Conservation (phyloP, 1,139 yeast genomes). For the Kodamaea plutei region DNA sequence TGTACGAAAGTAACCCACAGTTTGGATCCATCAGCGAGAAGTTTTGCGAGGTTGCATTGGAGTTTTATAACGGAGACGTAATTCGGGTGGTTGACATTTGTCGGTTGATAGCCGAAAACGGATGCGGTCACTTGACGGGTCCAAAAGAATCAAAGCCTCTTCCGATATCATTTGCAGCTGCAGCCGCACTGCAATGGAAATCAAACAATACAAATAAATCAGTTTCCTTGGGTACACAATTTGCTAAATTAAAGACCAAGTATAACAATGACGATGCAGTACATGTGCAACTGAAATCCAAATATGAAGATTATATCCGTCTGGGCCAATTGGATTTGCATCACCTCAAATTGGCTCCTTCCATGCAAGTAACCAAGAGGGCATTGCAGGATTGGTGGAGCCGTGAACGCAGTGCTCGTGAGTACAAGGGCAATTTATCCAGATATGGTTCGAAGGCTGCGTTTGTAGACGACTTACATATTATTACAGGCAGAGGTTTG, state of each 20-base stretch:
- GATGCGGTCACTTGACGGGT: constrained; percentile 15
- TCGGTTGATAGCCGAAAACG: constrained; percentile 21
- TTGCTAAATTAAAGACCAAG: constrained; percentile 11
- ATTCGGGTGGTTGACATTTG: constrained; percentile 27
- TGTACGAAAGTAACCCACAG: constrained; percentile 17
- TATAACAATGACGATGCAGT: constrained; percentile 4
- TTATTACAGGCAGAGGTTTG: constrained; percentile 61
- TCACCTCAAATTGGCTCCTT: constrained; percentile 40
- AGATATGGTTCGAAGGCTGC: constrained; percentile 26
- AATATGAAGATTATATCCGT: constrained; percentile 2
- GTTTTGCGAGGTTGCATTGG: constrained; percentile 35
- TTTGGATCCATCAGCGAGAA: constrained; percentile 12
- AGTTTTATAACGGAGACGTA: constrained; percentile 38
- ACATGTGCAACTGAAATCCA: constrained; percentile 2
- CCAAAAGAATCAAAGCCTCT: too few species aligned
- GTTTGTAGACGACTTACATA: constrained; percentile 33
- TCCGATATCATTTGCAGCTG: constrained; percentile 3
- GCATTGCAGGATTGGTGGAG: constrained; percentile 53
- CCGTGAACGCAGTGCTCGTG: constrained; percentile 39
- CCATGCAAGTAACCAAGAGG: constrained; percentile 29
- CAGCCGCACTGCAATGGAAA: constrained; percentile 1
- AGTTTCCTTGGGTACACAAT: constrained; percentile 9
- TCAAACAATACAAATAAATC: not conserved
- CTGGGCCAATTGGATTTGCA: constrained; percentile 48
- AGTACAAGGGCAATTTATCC: constrained; percentile 32